Evolutionary conservation across 257 asterid genomes (phyloP), one percentile per base, ranked within the genome.

Genomic region (Catharanthus roseus): DNA sequence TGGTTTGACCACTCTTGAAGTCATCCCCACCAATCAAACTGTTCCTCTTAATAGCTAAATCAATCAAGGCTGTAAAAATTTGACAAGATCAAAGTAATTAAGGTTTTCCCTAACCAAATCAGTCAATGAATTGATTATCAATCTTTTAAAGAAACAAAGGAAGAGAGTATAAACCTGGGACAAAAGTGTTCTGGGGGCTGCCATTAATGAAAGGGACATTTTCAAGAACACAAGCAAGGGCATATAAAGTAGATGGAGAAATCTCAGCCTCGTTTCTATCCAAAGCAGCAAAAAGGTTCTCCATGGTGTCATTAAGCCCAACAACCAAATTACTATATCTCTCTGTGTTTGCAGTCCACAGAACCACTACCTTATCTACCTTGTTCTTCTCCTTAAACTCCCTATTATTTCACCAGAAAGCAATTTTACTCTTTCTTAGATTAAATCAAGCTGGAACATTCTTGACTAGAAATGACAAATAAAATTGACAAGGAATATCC

Each of bases 301-400:
- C 97, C 54, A 69, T 45, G 0, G 97, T 91, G 76, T 95, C 99
- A 33, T 95, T 95, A 65, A 95, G 85, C 41, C 99, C 99, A 19
- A 85, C 93, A 47, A 89, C 79, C 57, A 95, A 95, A 71, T 84
- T 86, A 28, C 97, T 95, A 73, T 95, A 95, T 78, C 99, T 82
- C 79, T 95, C 99, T 0, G 99, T 95, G 86, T 95, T 95, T 56
- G 96, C 99, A n/a, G 99, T 95, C 99, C 99, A 95, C 68, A 95
- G 61, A 3, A 95, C 97, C 68, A 95, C 99, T 1, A 95, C 79
- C 79, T 73, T 95, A 63, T 95, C 97, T 56, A 91, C 92, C 72
- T 91, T 88, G 70, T 75, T 95, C 73, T 86, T 76, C 85, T 88
- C 92, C 92, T 95, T 95, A 63, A 93, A 95, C 77, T 95, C 99